These are phyloP conservation scores for Asterophora parasitica DNA, from an alignment of 768 basidiomycete species.

Conservation along the genomic window DNA sequence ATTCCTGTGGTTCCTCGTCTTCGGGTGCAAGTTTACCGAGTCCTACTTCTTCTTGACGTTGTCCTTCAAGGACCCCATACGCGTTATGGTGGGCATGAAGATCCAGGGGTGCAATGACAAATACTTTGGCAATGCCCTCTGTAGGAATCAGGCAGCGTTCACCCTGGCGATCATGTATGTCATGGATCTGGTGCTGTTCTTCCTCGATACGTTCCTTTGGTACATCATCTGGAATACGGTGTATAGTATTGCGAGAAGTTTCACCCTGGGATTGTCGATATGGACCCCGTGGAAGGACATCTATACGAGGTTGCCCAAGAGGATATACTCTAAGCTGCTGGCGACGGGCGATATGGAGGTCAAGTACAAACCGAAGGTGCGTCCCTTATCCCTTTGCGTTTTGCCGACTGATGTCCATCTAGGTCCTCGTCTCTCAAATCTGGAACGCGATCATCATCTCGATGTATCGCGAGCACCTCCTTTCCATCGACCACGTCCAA, in stretches of 20 bases:
- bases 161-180: conserved; percentile 96
- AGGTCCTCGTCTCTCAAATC: conserved; percentile 97
- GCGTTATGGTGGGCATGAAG: conserved; percentile 96
- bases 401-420: background rate
- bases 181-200: conserved; percentile 97
- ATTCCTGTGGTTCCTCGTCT: conserved; percentile 85
- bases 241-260: conserved; percentile 83
- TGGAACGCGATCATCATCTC: conserved; percentile 99
- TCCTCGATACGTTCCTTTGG: conserved; percentile 99
- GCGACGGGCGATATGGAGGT: conserved; percentile 95
- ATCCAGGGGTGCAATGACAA: conserved; percentile 87
- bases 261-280: conserved; percentile 88
- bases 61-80: conserved; percentile 90
- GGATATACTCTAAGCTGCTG: conserved; percentile 93
- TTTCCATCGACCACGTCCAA: conserved; percentile 98
- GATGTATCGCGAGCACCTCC: conserved; percentile 98
- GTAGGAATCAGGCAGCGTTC: conserved; percentile 91
- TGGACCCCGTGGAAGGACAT: conserved; percentile 99
- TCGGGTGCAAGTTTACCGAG: conserved; percentile 94
- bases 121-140: conserved; percentile 79
- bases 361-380: conserved; percentile 98
- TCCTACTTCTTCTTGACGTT: conserved; percentile 98
- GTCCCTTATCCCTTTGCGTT: conserved; percentile 11
- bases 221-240: conserved; percentile 99
- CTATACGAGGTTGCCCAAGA: conserved; percentile 90